Base-by-base conservation (phyloP, 1,284 basidiomycete genomes). In the Ustilago bromivora region DNA sequence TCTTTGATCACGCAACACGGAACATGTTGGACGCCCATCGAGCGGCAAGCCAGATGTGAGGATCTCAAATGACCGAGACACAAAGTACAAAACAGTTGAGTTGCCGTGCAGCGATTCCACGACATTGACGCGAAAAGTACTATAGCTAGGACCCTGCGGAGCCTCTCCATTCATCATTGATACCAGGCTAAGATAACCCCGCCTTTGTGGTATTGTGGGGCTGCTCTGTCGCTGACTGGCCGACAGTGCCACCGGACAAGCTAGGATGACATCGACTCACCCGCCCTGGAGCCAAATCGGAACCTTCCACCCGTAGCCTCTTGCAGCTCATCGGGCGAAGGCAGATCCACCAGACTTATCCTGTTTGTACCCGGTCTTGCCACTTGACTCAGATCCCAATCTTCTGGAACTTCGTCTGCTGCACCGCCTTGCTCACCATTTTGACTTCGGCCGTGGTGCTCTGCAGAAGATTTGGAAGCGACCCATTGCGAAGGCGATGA, bases 311-410 rank as follows among this genome's bases (percentile, higher is more conserved):
- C 67, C 40, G 71, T 78, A 11, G 76, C 76, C 32, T 78, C 64
- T 57, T 74, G 57, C 1, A 78, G 64, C 65, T 78, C 76, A 49
- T 66, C 52, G 7, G 71, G 71, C 59, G 76, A 74, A 17, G 76
- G 76, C 7, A 78, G 68, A 38, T 74, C 56, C 12, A 78, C 76
- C 28, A 78, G 47, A 38, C 76, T 78, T 64, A 74, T 71, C 5
- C 76, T 41, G 10, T 78, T 78, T 4, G 66, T 53, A 13, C 76
- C 71, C 23, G 58, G 36, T 35, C 68, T 40, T 19, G 68, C 71
- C 4, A 74, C 55, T 31, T 71, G 71, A 38, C 71, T 74, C 68
- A 67, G 4, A 15, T 78, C 68, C 76, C 76, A 78, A 9, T 71
- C 62, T 41, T 78, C 71, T 3, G 76, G 71, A 0, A 71, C 62